Evolutionary conservation across 2,329 filamentous ascomycete genomes (phyloP).

Genomic region (Pestalotiopsis sp.): DNA sequence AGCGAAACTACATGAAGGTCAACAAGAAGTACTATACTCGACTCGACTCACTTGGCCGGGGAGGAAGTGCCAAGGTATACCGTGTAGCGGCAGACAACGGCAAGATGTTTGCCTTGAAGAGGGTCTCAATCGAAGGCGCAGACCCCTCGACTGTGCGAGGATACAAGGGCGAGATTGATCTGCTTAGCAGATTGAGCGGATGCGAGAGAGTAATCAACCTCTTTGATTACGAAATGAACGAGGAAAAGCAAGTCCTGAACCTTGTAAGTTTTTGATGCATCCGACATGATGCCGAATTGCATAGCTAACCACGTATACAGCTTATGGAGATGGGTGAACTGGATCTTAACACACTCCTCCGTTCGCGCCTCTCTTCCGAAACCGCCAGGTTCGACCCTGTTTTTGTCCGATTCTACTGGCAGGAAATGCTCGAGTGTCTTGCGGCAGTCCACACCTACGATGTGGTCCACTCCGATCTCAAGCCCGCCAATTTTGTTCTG

Average conservation of each 20-base stretch:
- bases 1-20: conserved; percentile 80
- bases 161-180: conserved; percentile 93
- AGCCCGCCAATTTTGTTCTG: conserved; percentile 95
- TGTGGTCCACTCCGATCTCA: conserved; percentile 95
- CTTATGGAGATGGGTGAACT: conserved; percentile 98
- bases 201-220: conserved; percentile 90
- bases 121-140: conserved; percentile 86
- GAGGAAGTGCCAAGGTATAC: conserved; percentile 93
- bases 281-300: background rate
- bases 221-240: conserved; percentile 91
- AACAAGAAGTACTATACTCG: conserved; percentile 92
- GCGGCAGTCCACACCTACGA: conserved; percentile 85
- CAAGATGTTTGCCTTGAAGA: conserved; percentile 91
- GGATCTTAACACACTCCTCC: conserved; percentile 85
- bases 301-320: conserved; percentile 39
- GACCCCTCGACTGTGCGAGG: conserved; percentile 83
- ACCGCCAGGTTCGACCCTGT: conserved; percentile 80
- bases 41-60: conserved; percentile 86
- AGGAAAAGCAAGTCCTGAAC: conserved; percentile 84
- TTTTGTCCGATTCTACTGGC: conserved; percentile 98
- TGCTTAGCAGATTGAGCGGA: conserved; percentile 78
- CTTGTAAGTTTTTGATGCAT: conserved; percentile 59
- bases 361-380: conserved; percentile 70
- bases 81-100: conserved; percentile 96
- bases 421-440: conserved; percentile 97